A percentile compares a stretch with the other conserved stretches of the same genome.
Evolutionary conservation across 208 protist species (phyloP).

Genomic region (Leishmania gerbilli): DNA sequence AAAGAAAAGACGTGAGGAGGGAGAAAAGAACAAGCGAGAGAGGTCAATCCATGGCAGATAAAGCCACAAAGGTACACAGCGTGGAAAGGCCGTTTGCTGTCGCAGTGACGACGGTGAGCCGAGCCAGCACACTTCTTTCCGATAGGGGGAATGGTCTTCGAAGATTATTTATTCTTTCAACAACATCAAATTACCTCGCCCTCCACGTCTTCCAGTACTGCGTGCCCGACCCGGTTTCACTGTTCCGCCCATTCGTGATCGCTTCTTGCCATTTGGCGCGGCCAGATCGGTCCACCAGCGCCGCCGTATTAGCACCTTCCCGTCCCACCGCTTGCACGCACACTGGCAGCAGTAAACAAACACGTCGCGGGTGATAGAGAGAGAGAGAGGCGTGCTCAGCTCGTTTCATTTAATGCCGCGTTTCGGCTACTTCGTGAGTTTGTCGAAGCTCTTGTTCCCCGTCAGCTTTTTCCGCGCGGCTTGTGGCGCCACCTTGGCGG

Average conservation of each 20-base stretch:
- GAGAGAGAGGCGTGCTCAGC: neutral
- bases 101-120: neutral
- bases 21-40: neutral
- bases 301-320: neutral
- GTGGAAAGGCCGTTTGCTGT: neutral
- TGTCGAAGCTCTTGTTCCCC: conserved; percentile 3
- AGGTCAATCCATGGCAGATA: conserved; percentile 7
- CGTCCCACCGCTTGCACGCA: neutral
- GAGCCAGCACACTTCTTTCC: neutral
- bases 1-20: neutral
- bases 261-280: neutral
- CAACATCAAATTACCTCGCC: neutral
- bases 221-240: neutral
- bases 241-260: neutral
- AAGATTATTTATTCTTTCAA: neutral
- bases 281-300: neutral
- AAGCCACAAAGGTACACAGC: neutral
- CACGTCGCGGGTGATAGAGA: neutral
- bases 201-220: neutral
- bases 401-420: neutral
- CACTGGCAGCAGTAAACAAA: neutral
- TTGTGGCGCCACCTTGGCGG: conserved; percentile 8
- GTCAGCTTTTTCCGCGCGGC: conserved; percentile 20
- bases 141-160: neutral
- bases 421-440: conserved; percentile 4